Evolutionary conservation across 106 monocot species (phyloP).

Genomic region (Dendrobium nobile): DNA sequence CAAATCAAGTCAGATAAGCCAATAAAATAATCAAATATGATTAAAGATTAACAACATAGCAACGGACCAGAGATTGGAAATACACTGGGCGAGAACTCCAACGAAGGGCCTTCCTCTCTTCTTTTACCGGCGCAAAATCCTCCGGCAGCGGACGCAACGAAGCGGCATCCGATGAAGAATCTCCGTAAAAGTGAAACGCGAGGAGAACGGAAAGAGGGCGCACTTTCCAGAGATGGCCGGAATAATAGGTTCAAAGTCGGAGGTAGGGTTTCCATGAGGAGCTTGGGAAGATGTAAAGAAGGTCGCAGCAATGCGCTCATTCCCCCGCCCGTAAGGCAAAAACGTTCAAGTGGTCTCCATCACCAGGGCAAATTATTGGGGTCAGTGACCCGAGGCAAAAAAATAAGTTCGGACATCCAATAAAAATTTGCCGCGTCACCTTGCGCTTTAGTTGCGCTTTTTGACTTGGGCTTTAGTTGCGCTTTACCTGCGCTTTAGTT

Average conservation of each 20-base stretch:
- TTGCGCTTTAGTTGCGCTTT: too few species aligned
- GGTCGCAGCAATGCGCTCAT: background rate
- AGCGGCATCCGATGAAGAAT: background rate
- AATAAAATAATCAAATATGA: background rate
- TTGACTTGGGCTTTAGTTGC: too few species aligned
- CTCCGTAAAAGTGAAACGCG: background rate
- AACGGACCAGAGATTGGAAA: conserved; percentile 12
- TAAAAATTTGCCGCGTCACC: too few species aligned
- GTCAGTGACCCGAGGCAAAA: too few species aligned
- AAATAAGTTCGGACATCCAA: too few species aligned
- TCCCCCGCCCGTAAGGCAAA: background rate
- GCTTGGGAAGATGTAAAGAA: conserved; percentile 1
- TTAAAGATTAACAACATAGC: background rate
- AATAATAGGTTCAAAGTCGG: background rate
- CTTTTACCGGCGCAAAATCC: background rate
- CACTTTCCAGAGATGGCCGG: background rate
- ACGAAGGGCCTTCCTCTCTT: background rate
- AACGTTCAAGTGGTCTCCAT: too few species aligned
- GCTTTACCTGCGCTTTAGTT: too few species aligned
- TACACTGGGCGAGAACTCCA: background rate
- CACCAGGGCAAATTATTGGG: too few species aligned
- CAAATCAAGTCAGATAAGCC: background rate
- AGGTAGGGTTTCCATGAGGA: conserved; percentile 8
- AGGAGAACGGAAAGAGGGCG: background rate
- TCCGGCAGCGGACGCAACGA: background rate